Evolutionary conservation across 257 asterid species (phyloP), one percentile per base, ranked within the genome.

Genomic region (Nicotiana otophora): DNA sequence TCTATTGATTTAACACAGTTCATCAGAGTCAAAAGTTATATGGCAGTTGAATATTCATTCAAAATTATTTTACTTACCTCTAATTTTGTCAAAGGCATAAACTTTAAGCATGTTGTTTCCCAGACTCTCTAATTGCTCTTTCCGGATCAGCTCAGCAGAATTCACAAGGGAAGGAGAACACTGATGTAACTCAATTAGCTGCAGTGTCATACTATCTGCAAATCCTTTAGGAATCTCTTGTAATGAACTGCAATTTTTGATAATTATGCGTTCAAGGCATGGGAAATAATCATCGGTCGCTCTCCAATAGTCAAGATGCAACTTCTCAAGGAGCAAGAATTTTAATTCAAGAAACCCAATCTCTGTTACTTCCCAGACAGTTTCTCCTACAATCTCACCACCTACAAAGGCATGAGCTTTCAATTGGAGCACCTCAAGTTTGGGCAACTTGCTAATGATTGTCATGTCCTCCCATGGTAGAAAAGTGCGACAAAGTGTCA

Each of bases 211-310:
- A 58, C 75, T 42, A 12, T 72, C 74, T 17, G 14, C 81, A 39
- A 74, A 64, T 55, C 54, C 84, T 58, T 8, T 67, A 23, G 84
- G 74, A 33, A 82, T 57, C 23, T 82, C 72, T 34, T 70, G 70
- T 57, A 82, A 26, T 2, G 15, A 23, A 42, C n/a, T 57, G 53
- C 81, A 72, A 7, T 12, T 58, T 14, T 1, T 61, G 31, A 82
- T 31, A 23, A n/a, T 55, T 34, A 72, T 7, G 33, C 65, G 34
- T 16, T 60, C 75, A 19, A 72, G 75, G 42, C 15, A 31, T 0
- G 81, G 81, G 76, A 82, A 82, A 54, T 39, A n/a, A 19, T 7
- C 6, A 7, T 54, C 62, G 0, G 72, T 5, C 7, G 70, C 77
- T n/a, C 65, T 58, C 68, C 75, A 64, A 20, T 76, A 67, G 57